Percentiles rank a stretch among this genome's conserved stretches.
Evolutionary conservation across 192 early-diverging fungal genomes (phyloP).

Genomic region (Cladochytrium replicatum): DNA sequence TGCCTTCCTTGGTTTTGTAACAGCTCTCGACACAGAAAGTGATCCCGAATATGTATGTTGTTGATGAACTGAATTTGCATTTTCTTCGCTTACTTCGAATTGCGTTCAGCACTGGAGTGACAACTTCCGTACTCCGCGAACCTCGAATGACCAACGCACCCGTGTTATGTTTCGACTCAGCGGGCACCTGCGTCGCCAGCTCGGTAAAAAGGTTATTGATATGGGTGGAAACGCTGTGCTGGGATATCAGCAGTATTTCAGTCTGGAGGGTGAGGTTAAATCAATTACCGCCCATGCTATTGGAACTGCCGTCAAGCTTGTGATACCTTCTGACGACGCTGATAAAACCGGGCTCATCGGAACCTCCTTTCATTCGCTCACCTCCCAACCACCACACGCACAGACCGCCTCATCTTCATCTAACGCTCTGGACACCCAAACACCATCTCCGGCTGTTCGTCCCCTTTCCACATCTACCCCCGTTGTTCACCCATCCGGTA

Average conservation of each 20-base stretch:
- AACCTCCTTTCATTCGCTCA: conserved; percentile 1
- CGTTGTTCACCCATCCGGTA: too few species aligned
- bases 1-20: conserved; percentile 63
- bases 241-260: conserved; percentile 65
- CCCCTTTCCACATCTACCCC: background rate
- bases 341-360: background rate
- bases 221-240: conserved; percentile 66
- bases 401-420: background rate
- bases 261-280: conserved; percentile 61
- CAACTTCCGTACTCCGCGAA: conserved; percentile 66
- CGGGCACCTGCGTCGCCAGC: conserved; percentile 55
- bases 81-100: background rate
- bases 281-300: conserved; percentile 64
- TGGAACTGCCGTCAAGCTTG: conserved; percentile 61
- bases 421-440: background rate
- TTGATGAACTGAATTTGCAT: background rate
- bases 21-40: conserved; percentile 51
- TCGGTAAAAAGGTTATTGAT: conserved; percentile 66
- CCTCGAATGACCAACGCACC: conserved; percentile 67
- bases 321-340: conserved; percentile 1
- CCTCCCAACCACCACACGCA: conserved; percentile 1
- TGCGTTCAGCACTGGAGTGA: conserved; percentile 57
- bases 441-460: background rate
- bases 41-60: conserved; percentile 64
- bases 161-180: conserved; percentile 56